Conservation (phyloP, 352 stramenopile species). For the Ophiocytium majus region DNA sequence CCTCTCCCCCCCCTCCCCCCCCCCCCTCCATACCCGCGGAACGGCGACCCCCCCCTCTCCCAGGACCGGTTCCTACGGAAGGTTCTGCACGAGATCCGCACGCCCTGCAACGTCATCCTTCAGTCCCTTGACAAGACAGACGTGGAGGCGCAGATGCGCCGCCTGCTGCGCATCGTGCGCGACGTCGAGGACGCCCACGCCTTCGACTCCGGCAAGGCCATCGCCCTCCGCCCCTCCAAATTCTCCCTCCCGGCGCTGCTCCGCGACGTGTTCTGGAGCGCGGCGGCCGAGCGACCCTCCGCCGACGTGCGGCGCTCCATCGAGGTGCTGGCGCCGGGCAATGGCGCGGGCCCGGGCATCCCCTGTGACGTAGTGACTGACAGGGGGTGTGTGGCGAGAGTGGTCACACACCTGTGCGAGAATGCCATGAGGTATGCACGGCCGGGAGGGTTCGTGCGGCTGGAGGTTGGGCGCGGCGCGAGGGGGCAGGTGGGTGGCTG, state of each 20-base stretch:
- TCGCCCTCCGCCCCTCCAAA: not conserved
- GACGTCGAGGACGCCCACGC: conserved; percentile 7
- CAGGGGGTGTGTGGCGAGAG: not conserved
- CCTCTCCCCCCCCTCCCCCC: no score
- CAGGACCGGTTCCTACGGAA: not conserved
- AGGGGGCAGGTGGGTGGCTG: no score
- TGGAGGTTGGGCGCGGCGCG: not conserved
- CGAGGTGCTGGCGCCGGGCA: not conserved
- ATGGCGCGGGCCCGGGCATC: not conserved
- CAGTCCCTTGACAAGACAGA: not conserved
- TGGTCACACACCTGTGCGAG: not conserved
- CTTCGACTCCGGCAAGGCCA: not conserved
- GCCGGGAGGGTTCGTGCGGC: not conserved
- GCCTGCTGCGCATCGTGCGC: not conserved
- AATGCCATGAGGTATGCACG: not conserved
- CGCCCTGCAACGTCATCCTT: not conserved
- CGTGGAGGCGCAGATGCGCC: not conserved
- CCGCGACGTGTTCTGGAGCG: not conserved
- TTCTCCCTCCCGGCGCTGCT: not conserved
- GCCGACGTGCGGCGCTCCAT: not conserved
- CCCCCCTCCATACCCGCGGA: not conserved
- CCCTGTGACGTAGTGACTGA: not conserved
- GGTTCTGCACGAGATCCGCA: conserved; percentile 19
- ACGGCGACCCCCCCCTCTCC: no score
- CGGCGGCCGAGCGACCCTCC: not conserved